Percentiles rank a stretch among this genome's conserved stretches.
phyloP scores from a whole-genome alignment of 768 basidiomycete species.

The Paxillus involutus region DNA sequence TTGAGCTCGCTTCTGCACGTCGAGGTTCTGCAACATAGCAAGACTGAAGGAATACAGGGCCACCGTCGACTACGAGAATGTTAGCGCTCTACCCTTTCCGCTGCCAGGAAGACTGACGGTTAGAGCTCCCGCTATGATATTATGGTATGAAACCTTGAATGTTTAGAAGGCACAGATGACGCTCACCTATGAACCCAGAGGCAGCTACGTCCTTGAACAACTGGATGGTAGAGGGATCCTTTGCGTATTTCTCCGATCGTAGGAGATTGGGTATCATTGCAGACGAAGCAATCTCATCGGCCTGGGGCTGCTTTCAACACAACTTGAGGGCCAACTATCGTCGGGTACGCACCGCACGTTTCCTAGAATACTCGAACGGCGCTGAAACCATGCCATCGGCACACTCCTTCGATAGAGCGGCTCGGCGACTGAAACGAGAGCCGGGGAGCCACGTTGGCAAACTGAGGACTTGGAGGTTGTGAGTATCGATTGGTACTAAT shows the following conservation, averaged over 20 bases:
- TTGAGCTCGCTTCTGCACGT: background rate
- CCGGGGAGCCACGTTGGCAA: conserved; percentile 37
- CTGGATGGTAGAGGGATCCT: conserved; percentile 6
- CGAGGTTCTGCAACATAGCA: conserved; percentile 1
- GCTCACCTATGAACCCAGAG: background rate
- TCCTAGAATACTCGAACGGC: background rate
- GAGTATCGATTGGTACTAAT: background rate
- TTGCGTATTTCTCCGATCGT: background rate
- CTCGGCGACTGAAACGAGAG: conserved; percentile 29
- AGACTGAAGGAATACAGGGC: background rate
- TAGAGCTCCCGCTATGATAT: background rate
- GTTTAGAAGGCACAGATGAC: background rate
- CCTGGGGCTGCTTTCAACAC: background rate
- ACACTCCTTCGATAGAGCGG: background rate
- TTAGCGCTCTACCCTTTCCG: background rate
- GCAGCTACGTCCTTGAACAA: background rate
- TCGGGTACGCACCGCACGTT: background rate
- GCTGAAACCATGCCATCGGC: background rate
- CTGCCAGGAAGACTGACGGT: background rate
- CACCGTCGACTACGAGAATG: background rate
- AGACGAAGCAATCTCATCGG: background rate
- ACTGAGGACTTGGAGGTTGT: background rate
- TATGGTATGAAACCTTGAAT: background rate
- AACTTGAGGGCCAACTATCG: too few species aligned
- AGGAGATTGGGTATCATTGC: conserved; percentile 4